Conservation (phyloP, 192 early-diverging fungal species). For the Coemansia sp. region DNA sequence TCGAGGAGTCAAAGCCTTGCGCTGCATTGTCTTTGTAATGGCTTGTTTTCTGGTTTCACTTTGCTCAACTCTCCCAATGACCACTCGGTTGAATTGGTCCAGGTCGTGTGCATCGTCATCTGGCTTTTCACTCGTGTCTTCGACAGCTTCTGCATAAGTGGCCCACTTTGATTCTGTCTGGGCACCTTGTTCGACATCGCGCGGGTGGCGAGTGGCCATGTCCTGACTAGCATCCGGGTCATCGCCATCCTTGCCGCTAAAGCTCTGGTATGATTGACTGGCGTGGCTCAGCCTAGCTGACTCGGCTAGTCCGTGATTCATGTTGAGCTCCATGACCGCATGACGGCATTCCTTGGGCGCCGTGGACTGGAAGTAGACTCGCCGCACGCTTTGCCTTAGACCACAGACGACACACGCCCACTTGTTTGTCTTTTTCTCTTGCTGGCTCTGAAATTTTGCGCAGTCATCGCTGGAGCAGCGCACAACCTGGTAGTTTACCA, state of each 20-base stretch:
- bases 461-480: conserved; percentile 46
- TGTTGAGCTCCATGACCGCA: conserved; percentile 46
- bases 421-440: conserved; percentile 46
- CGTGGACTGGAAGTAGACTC: conserved; percentile 42
- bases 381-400: conserved; percentile 41
- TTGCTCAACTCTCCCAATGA: conserved; percentile 6
- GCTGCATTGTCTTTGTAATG: not conserved
- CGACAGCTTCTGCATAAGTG: conserved; percentile 1
- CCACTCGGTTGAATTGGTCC: conserved; percentile 18
- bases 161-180: conserved; percentile 24
- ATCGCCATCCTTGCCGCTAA: too few species aligned
- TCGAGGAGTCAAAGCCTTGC: not conserved
- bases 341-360: conserved; percentile 40
- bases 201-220: not conserved
- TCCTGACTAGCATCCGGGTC: not conserved
- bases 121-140: not conserved
- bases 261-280: not conserved
- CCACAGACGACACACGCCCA: conserved; percentile 54
- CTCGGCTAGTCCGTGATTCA: conserved; percentile 27
- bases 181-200: not conserved
- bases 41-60: not conserved
- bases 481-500: conserved; percentile 51
- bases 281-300: not conserved
- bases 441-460: conserved; percentile 48
- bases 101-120: not conserved